Conservation (phyloP, 2,329 filamentous ascomycete genomes). For the Epichloe hybrida region DNA sequence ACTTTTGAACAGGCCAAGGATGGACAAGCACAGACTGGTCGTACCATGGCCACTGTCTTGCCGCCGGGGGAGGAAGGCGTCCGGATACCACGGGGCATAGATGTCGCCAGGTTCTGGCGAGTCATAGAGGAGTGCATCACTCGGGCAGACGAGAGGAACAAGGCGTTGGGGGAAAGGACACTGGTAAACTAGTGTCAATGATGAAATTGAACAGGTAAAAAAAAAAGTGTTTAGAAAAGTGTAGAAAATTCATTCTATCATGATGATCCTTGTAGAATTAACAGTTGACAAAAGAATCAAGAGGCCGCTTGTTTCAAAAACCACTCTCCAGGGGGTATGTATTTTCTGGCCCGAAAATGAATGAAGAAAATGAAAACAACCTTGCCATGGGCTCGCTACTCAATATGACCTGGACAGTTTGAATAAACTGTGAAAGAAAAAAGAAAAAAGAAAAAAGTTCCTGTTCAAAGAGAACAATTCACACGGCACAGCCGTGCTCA, state of each 20-base stretch:
- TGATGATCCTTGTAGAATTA: too few relatives aligned
- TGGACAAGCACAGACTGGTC: conserved; percentile 45
- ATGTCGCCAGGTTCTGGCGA: conserved; percentile 64
- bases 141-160: conserved; percentile 51
- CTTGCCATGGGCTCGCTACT: background rate
- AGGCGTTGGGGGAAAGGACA: conserved; percentile 2
- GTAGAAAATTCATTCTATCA: too few relatives aligned
- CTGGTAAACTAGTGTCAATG: background rate
- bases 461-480: background rate
- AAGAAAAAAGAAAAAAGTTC: background rate
- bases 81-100: conserved; percentile 62
- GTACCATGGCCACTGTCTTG: conserved; percentile 51
- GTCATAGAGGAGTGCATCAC: conserved; percentile 60
- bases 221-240: background rate
- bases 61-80: conserved; percentile 48
- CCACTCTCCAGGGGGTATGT: too few relatives aligned
- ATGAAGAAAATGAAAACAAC: background rate
- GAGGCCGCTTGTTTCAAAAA: too few relatives aligned
- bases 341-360: background rate
- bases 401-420: background rate
- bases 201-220: background rate
- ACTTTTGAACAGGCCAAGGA: conserved; percentile 49
- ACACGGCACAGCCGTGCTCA: background rate
- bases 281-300: background rate
- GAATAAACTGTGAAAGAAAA: background rate